Conservation (phyloP, 2,329 filamentous ascomycete genomes). For the Ceratocystis papillata region DNA sequence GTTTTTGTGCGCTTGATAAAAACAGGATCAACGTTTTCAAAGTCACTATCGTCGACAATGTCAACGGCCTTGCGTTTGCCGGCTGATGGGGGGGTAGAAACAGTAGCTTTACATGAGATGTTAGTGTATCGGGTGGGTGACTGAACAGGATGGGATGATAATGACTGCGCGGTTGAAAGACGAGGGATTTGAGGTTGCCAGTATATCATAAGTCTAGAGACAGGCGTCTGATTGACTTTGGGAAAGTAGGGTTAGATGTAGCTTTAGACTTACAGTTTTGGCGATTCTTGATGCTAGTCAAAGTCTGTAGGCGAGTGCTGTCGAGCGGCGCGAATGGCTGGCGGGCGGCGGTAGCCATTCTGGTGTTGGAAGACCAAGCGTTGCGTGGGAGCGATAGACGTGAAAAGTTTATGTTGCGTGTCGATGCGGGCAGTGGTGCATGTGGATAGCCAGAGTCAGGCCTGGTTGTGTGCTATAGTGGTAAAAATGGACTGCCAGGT, state of each 20-base stretch:
- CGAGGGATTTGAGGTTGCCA: neutral
- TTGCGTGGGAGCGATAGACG: neutral
- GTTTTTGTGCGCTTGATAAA: constrained; percentile 52
- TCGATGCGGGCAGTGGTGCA: neutral
- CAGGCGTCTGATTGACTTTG: neutral
- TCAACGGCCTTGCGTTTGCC: constrained; percentile 50
- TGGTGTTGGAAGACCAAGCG: constrained; percentile 17
- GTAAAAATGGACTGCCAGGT: neutral
- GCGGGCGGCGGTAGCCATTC: constrained; percentile 49
- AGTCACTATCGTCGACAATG: constrained; percentile 40
- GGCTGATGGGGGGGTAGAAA: constrained; percentile 31
- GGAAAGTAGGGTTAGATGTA: neutral
- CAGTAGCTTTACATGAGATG: constrained; percentile 6
- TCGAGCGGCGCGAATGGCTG: constrained; percentile 69
- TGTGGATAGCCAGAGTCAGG: neutral
- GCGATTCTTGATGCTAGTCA: constrained; percentile 67
- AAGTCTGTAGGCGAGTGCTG: constrained; percentile 55
- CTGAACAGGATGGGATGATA: neutral
- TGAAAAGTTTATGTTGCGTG: neutral
- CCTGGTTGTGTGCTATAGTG: neutral
- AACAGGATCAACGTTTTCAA: constrained; percentile 51
- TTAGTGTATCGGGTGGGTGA: constrained; percentile 31
- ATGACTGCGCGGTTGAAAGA: neutral
- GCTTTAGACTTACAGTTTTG: constrained; percentile 53
- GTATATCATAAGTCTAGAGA: constrained; percentile 1